Evolutionary conservation across 1,139 yeast genomes (phyloP), one percentile per base, ranked within the genome.

Genomic region (Sugiyamaella paludigena): DNA sequence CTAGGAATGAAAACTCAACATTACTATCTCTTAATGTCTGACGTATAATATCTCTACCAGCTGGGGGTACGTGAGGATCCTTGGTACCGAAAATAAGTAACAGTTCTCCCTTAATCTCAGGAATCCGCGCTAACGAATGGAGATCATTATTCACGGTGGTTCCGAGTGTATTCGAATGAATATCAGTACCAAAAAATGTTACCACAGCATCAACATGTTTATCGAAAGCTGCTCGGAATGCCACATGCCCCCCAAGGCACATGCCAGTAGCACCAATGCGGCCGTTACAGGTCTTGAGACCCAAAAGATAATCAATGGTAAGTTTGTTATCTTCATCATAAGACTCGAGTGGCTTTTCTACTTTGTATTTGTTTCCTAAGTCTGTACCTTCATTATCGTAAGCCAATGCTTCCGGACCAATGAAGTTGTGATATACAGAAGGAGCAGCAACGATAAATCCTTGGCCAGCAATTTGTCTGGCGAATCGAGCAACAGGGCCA

Each of bases 171-270:
- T 75, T 81, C 51, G 74, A 72, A 62, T 86, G 94, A 61, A 86
- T 83, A 61, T 86, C 95, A 9, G 95, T 86, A 12, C 91, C 87
- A 68, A 86, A 86, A 68, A 84, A 86, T 54, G 89, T 81, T 15
- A 84, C 86, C 8, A 84, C 77, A 12, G 92, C 88, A 28, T 71
- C 69, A 33, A 85, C 80, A 49, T 88, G 70, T 29, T 77, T 74
- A 60, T 85, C 89, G 56, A 85, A 73, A 7, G 85, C 78, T 1
- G 87, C 80, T 58, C 95, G 75, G 67, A 79, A 84, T 1, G 95
- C 92, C 61, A 85, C 72, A 63, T 86, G 94, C 1, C 95, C 95
- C 16, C 95, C 95, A 19, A 86, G 77, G 64, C 95, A 86, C 91
- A 86, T 86, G 24, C 95, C 95, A 1, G 92, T 84, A 45, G 91